Evolutionary conservation across 352 stramenopile species (phyloP).

Genomic region (Phytopythium helicoides): DNA sequence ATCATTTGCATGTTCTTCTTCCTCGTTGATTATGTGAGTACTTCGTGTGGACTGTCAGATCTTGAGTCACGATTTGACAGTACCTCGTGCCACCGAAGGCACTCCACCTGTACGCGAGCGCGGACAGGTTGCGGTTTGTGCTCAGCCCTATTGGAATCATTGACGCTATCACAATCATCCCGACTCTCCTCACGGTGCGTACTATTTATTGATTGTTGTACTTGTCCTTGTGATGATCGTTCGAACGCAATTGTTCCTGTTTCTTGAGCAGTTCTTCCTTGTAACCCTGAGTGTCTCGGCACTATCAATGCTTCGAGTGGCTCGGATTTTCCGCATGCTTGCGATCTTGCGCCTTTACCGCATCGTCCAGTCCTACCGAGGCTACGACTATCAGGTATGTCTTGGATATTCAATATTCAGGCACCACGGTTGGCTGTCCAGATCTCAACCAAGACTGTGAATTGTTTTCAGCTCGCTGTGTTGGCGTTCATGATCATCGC

Average conservation of each 20-base stretch:
- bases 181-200: slow-evolving; percentile 35
- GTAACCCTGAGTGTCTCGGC: slow-evolving; percentile 29
- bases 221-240: too few species aligned
- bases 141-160: slow-evolving; percentile 52
- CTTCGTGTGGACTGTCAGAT: background rate
- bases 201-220: too few species aligned
- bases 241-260: slow-evolving; percentile 2
- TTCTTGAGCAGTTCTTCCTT: slow-evolving; percentile 28
- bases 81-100: slow-evolving; percentile 9
- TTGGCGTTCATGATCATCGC: slow-evolving; percentile 55
- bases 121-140: slow-evolving; percentile 35
- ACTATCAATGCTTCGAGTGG: slow-evolving; percentile 45
- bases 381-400: slow-evolving; percentile 53
- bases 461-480: slow-evolving; percentile 26
- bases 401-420: background rate
- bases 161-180: slow-evolving; percentile 56
- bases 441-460: background rate
- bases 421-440: too few species aligned
- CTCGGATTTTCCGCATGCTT: slow-evolving; percentile 58
- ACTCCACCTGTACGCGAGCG: slow-evolving; percentile 38
- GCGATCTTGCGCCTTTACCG: slow-evolving; percentile 55
- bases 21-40: slow-evolving; percentile 41
- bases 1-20: slow-evolving; percentile 41
- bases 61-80: too few species aligned
- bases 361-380: slow-evolving; percentile 46